Percentiles rank a stretch among this genome's conserved stretches.
Conservation (phyloP, 2,329 filamentous ascomycete genomes). For the Chaetomium sp. region DNA sequence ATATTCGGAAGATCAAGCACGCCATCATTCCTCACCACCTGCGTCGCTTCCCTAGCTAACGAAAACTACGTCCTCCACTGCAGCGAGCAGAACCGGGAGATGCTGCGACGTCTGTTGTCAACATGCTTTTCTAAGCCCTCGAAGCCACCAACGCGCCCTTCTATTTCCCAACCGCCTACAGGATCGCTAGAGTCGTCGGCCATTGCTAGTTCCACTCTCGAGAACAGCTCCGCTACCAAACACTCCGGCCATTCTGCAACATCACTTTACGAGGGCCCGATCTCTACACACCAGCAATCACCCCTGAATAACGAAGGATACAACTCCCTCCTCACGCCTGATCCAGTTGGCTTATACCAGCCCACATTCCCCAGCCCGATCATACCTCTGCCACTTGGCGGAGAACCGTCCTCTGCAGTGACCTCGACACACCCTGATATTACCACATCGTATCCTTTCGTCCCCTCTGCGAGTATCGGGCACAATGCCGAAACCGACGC, state of each 20-base stretch:
- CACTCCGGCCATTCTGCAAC: not conserved
- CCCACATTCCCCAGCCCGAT: not conserved
- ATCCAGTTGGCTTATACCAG: not conserved
- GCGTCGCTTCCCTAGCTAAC: conserved; percentile 20
- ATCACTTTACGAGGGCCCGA: not conserved
- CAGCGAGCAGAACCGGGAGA: conserved; percentile 1
- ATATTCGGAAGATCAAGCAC: conserved; percentile 23
- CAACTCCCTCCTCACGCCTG: not conserved
- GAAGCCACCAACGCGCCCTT: not conserved
- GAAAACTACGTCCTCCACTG: conserved; percentile 9
- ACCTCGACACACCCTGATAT: not conserved
- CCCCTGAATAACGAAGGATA: conserved; percentile 1
- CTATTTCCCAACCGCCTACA: not conserved
- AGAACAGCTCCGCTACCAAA: not conserved
- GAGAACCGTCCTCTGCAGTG: not conserved
- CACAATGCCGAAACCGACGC: conserved; percentile 41
- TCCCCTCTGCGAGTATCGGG: conserved; percentile 18
- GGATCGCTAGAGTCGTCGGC: not conserved
- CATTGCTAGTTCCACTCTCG: not conserved
- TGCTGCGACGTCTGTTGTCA: not conserved
- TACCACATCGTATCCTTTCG: not conserved
- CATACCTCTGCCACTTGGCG: not conserved
- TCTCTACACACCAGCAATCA: not conserved
- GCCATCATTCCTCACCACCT: conserved; percentile 24
- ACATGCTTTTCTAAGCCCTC: conserved; percentile 10